phyloP scores from a whole-genome alignment of 2,329 filamentous ascomycete species.

The Verticillium tricorpus region DNA sequence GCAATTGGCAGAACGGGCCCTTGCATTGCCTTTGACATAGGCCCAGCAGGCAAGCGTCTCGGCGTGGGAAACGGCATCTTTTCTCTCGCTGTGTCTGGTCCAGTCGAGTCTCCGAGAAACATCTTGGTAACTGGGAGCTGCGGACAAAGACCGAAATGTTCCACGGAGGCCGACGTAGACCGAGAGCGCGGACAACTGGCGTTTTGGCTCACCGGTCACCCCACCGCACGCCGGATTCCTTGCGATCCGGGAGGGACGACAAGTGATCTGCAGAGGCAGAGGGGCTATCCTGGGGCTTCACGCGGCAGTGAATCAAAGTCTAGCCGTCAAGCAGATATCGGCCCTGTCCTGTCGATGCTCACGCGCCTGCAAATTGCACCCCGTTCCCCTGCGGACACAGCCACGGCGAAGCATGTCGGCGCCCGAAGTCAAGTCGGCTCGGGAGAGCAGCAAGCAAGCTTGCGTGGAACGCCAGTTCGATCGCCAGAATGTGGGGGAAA shows the following conservation, averaged over 20 bases:
- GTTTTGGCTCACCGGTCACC: background rate
- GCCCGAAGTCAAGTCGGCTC: background rate
- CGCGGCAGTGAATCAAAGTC: background rate
- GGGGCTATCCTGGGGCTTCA: background rate
- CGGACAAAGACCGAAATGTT: background rate
- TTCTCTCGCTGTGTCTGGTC: background rate
- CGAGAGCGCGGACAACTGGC: background rate
- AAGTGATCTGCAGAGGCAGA: background rate
- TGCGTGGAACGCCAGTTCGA: background rate
- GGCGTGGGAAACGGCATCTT: background rate
- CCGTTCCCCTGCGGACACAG: background rate
- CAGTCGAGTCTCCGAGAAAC: no score
- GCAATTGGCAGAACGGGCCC: background rate
- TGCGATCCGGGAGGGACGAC: background rate
- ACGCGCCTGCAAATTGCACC: background rate
- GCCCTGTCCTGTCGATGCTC: background rate
- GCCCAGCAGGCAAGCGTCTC: background rate
- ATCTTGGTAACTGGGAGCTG: no score
- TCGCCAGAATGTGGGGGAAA: background rate
- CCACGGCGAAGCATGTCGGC: background rate
- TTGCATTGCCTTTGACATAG: background rate
- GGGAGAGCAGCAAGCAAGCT: background rate
- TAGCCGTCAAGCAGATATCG: background rate
- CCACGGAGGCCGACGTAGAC: background rate
- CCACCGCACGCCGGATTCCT: background rate